These are phyloP conservation scores for Diaporthe velutina DNA, from an alignment of 2,329 filamentous ascomycete species.

Conservation along the genomic window DNA sequence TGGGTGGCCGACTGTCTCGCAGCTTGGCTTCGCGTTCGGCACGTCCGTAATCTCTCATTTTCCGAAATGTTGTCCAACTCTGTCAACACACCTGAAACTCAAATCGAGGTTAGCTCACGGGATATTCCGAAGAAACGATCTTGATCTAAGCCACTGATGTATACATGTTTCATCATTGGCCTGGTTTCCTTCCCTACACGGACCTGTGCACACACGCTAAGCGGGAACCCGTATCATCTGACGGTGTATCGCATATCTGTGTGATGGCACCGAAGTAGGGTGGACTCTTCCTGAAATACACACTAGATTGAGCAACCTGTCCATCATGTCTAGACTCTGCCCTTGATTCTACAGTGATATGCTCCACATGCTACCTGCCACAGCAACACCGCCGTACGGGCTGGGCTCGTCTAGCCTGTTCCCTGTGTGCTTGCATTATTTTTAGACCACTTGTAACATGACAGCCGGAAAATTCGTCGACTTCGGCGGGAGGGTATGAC, in stretches of 20 bases:
- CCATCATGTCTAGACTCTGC: not conserved
- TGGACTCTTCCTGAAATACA: not conserved
- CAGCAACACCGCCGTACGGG: too few relatives aligned
- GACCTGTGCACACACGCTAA: not conserved
- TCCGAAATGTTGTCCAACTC: not conserved
- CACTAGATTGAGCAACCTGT: not conserved
- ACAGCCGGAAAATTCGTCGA: not conserved
- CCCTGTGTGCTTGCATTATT: not conserved
- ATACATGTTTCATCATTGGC: not conserved
- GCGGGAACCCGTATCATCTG: conserved; percentile 1
- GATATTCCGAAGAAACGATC: not conserved
- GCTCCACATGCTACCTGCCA: too few relatives aligned
- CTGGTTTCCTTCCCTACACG: not conserved
- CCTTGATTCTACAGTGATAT: not conserved
- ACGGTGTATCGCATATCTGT: not conserved
- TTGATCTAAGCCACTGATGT: not conserved
- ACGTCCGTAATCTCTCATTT: not conserved
- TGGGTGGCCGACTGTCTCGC: not conserved
- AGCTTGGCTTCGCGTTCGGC: not conserved
- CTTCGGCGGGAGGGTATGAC: too few relatives aligned
- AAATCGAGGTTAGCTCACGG: not conserved
- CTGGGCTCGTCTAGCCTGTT: too few relatives aligned
- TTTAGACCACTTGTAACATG: not conserved
- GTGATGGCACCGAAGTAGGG: not conserved
- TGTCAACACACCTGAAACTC: not conserved